Evolutionary conservation across 306 rosid species (phyloP).

Genomic region (Carpinus viminea): DNA sequence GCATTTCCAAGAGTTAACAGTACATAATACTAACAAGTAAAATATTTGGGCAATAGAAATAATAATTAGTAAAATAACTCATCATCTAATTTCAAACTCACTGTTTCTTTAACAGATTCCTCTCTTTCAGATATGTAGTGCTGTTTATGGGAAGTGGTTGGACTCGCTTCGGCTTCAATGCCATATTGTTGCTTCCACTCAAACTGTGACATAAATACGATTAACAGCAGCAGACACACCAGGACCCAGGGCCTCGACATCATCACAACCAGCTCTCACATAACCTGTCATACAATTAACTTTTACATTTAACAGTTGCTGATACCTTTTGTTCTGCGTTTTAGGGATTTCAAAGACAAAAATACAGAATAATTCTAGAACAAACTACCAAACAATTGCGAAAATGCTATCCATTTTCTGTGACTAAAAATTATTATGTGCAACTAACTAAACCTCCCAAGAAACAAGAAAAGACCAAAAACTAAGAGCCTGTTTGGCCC

Average conservation of each 20-base stretch:
- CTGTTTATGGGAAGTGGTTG: conserved; percentile 40
- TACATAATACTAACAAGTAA: neutral
- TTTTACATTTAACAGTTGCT: neutral
- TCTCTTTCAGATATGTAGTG: conserved; percentile 47
- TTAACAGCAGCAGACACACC: conserved; percentile 55
- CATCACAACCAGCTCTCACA: conserved; percentile 26
- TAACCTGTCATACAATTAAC: conserved; percentile 31
- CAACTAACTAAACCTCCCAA: too few species aligned
- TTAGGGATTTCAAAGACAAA: neutral
- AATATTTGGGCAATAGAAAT: neutral
- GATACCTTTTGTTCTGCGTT: neutral
- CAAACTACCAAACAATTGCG: neutral
- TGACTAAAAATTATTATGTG: neutral
- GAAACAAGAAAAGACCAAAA: too few species aligned
- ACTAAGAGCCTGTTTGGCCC: too few species aligned
- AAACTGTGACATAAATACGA: conserved; percentile 58
- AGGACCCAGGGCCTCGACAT: conserved; percentile 64
- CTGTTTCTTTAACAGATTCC: conserved; percentile 60
- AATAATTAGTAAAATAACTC: neutral
- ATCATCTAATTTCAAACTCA: conserved; percentile 7
- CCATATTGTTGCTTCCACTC: conserved; percentile 69
- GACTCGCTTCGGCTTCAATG: conserved; percentile 44
- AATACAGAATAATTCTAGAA: neutral
- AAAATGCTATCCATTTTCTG: neutral
- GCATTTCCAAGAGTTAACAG: conserved; percentile 1